These are phyloP conservation scores for Penicillium sp. DNA, from an alignment of 2,329 filamentous ascomycete genomes.

Conservation along the genomic window DNA sequence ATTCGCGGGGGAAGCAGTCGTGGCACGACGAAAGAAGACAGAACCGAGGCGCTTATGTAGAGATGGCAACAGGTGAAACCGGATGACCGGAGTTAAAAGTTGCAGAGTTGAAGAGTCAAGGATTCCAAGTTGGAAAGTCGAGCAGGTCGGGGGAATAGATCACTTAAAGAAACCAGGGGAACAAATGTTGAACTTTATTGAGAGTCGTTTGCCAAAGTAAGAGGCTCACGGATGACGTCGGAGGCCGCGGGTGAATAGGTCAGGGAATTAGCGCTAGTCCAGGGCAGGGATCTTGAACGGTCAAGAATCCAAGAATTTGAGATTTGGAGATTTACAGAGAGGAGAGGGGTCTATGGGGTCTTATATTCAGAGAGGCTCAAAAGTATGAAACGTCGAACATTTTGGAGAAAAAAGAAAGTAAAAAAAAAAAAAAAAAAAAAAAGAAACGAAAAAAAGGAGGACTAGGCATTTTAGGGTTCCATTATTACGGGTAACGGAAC, in stretches of 20 bases:
- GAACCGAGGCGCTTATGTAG: background rate
- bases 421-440: no score
- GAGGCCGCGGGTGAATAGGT: background rate
- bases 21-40: background rate
- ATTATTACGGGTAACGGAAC: constrained; percentile 18
- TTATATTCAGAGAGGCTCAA: constrained; percentile 28
- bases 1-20: constrained; percentile 1
- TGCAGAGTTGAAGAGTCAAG: constrained; percentile 1
- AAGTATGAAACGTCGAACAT: background rate
- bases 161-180: constrained; percentile 5
- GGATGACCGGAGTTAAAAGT: constrained; percentile 2
- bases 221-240: constrained; percentile 12
- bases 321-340: background rate
- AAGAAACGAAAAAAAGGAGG: constrained; percentile 20
- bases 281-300: background rate
- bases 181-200: constrained; percentile 16
- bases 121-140: background rate
- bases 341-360: constrained; percentile 16
- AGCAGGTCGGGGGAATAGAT: background rate
- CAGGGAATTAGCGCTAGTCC: background rate
- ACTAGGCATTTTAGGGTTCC: constrained; percentile 24
- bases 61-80: background rate
- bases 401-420: no score
- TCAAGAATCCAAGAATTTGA: no score
- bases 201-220: constrained; percentile 9